These are phyloP conservation scores for Hypoxylon sp. DNA, from an alignment of 2,329 filamentous ascomycete species.

Conservation along the genomic window DNA sequence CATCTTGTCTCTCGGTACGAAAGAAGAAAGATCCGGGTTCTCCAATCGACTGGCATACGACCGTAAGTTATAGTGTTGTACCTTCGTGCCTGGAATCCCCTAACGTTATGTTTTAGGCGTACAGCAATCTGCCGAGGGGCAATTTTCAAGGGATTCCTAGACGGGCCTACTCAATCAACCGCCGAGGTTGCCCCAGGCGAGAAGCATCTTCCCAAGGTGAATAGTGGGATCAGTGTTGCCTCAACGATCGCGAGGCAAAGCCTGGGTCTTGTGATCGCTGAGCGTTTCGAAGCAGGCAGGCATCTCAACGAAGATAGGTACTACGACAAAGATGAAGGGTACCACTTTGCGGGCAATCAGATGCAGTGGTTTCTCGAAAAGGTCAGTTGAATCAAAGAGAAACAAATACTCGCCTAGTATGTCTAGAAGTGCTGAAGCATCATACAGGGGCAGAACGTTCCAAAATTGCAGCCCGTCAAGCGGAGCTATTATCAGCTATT, in stretches of 20 bases:
- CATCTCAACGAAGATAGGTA: neutral
- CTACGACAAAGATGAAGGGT: neutral
- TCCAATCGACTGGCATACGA: slow-evolving; percentile 21
- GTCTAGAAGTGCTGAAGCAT: neutral
- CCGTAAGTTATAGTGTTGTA: neutral
- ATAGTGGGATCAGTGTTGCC: neutral
- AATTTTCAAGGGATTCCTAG: slow-evolving; percentile 20
- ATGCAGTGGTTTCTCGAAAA: slow-evolving; percentile 1
- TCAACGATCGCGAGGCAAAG: neutral
- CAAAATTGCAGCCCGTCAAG: neutral
- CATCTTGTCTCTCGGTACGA: slow-evolving; percentile 11
- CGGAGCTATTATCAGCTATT: neutral
- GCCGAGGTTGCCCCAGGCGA: neutral
- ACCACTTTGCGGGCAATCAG: neutral
- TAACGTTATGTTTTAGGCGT: slow-evolving; percentile 25
- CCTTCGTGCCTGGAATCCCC: neutral
- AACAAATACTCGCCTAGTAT: neutral
- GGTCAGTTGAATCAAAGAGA: neutral
- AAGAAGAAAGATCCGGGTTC: neutral
- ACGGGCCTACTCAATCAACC: slow-evolving; percentile 14
- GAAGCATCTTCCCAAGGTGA: slow-evolving; percentile 1
- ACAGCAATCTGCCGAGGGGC: slow-evolving; percentile 44
- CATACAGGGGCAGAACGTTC: neutral
- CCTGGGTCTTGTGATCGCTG: neutral
- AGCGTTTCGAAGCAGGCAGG: neutral